Percentiles rank a stretch among this genome's conserved stretches.
Conservation (phyloP, 1,284 basidiomycete genomes). For the Trichosporon sp. region DNA sequence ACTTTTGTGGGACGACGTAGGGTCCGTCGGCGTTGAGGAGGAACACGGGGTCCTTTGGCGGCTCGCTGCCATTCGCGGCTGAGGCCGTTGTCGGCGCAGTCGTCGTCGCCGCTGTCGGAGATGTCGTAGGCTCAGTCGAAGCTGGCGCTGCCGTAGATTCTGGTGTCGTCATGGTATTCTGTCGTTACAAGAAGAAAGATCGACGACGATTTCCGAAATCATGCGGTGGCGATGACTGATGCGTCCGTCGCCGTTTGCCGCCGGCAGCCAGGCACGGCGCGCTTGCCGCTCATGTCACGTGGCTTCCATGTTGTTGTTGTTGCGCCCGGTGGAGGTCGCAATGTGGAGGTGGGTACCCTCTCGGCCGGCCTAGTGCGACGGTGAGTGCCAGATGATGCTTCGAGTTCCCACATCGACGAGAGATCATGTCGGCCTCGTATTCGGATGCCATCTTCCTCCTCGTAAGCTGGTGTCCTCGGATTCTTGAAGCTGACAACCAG, state of each 20-base stretch:
- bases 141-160: too few relatives aligned
- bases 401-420: background rate
- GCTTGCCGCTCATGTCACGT: too few relatives aligned
- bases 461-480: conserved; percentile 22
- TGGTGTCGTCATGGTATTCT: background rate
- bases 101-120: background rate
- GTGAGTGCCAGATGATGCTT: background rate
- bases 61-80: too few relatives aligned
- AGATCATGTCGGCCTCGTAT: conserved; percentile 29
- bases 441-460: conserved; percentile 44
- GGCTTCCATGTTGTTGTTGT: background rate
- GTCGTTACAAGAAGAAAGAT: background rate
- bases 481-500: conserved; percentile 18
- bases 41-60: conserved; percentile 10
- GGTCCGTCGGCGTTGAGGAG: conserved; percentile 1
- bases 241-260: background rate
- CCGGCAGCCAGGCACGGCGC: background rate
- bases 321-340: background rate
- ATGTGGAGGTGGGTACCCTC: background rate
- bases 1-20: conserved; percentile 55
- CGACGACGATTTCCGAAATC: background rate
- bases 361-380: background rate
- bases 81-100: too few relatives aligned
- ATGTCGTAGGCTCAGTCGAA: too few relatives aligned
- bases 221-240: background rate